Base-by-base conservation (phyloP, 352 stramenopile genomes). In the Hyaloperonospora brassicae region DNA sequence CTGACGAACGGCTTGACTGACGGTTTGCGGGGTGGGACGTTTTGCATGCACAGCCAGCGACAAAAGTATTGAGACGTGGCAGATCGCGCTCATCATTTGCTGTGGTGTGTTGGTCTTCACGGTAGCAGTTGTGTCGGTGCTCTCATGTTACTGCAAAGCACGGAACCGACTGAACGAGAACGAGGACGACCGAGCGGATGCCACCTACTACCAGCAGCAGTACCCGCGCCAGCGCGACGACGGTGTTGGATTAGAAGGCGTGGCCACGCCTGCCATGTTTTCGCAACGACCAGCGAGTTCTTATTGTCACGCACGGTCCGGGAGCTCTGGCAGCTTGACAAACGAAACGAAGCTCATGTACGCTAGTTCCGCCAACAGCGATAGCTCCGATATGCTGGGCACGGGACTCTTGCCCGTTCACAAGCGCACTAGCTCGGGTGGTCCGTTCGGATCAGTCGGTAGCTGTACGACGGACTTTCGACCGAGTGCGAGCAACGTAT, bases 51-150 rank as follows among this genome's bases (percentile, higher is more conserved):
- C 34, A 71, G 52, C 50, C 36, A 62, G 30, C 25, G 43, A 45
- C 23, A 50, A 61, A 23, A 61, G 68, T 5, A 57, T 83, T 30
- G 55, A 68, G 35, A 78, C 61, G 47, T 83, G 72, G 72, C 72
- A 83, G 45, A 79, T 83, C 46, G 65, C 65, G 38, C 49, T 83
- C 11, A 83, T 83, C 52, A 83, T 83, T 52, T 83, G 70, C 62
- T 83, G 62, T 46, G 68, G 62, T 5, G 60, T 70, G 53, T 53
- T 83, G 44, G 62, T 77, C 21, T 83, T 83, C 45, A 66, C 61
- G 10, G 72, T 83, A 22, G 72, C 69, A 1, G 58, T 75, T 23
- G 62, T 79, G 17, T 70, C 72, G 52, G 62, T 83, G 48, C 61
- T 83, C 47, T 76, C 70, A 35, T 83, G 72, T 61, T 83, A 79